Base-by-base conservation (phyloP, 805 yeast genomes). In the Dipodascus geniculatus region DNA sequence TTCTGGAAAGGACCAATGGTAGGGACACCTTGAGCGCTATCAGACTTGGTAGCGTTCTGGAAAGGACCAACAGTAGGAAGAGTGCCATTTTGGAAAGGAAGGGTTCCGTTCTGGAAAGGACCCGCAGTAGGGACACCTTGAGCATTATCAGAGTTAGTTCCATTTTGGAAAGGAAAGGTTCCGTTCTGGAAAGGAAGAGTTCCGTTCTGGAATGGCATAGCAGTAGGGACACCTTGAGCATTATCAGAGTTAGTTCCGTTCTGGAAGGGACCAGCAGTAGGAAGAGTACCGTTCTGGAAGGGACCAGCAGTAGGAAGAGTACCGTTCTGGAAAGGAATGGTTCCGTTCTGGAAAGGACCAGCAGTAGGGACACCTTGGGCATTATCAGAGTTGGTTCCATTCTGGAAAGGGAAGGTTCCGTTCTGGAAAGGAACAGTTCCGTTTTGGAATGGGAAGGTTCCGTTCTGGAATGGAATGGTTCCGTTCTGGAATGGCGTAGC, bases 101-200 rank as follows among this genome's bases (percentile, higher is more conserved):
- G 14, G 8, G 44, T 38, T n/a, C 44, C 44, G 20, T 38, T 38
- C 20, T 38, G 44, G 44, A 38, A 38, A 6, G 44, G 44, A 38
- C 14, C 17, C 4, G 44, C 44, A n/a, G 44, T 38, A 14, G 44
- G 14, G 14, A 11, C 4, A 16, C 20, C 44, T 17, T 38, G 44
- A n/a, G 19, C 19, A n/a, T 16, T 38, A 38, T 38, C 44, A 6
- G 44, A 38, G 4, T 14, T n/a, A n/a, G 44, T 38, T n/a, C 44
- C 44, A 38, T 38, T 38, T 38, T 11, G 20, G 19, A 38, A 38
- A n/a, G 44, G 44, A 14, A 38, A n/a, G 4, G 44, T 38, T 6
- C 44, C 44, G 14, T 38, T 38, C 20, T 38, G 44, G 44, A 38
- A 38, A n/a, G 44, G 44, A 38, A 38, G 44, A 38, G 44, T 38